These are phyloP conservation scores for Achaetomium macrosporum DNA, from an alignment of 2,329 filamentous ascomycete genomes.

Conservation along the genomic window DNA sequence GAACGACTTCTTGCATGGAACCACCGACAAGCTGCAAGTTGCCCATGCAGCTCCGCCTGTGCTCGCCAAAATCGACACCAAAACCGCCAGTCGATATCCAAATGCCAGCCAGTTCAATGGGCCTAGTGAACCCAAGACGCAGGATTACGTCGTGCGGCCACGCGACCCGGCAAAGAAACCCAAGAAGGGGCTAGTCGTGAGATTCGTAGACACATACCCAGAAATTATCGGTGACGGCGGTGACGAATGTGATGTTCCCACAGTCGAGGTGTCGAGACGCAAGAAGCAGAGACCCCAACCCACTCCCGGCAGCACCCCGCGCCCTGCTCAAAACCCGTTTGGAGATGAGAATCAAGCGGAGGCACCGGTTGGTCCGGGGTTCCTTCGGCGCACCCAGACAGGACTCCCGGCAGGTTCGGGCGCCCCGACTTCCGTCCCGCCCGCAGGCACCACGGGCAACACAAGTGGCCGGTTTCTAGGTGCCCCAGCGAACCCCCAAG, in stretches of 20 bases:
- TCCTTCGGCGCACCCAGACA: constrained; percentile 54
- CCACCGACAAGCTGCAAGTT: constrained; percentile 50
- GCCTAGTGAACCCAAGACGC: constrained; percentile 30
- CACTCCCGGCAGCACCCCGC: constrained; percentile 30
- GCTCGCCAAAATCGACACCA: constrained; percentile 49
- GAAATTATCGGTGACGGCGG: constrained; percentile 87
- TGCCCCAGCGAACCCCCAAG: constrained; percentile 32
- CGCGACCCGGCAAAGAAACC: constrained; percentile 43
- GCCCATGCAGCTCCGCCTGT: constrained; percentile 47
- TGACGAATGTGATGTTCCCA: constrained; percentile 71
- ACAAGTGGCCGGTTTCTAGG: constrained; percentile 32
- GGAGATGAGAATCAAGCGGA: constrained; percentile 27
- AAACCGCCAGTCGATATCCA: constrained; percentile 49
- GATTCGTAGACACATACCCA: constrained; percentile 65
- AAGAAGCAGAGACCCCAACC: constrained; percentile 38
- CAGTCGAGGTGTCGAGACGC: constrained; percentile 61
- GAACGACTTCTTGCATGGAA: constrained; percentile 54
- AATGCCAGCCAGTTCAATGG: constrained; percentile 44
- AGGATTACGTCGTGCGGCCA: constrained; percentile 39
- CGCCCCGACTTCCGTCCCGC: constrained; percentile 26
- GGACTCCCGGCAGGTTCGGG: constrained; percentile 39
- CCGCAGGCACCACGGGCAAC: constrained; percentile 30
- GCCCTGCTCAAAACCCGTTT: constrained; percentile 22
- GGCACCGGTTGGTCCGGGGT: constrained; percentile 48
- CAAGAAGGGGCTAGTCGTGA: constrained; percentile 65